Conservation (phyloP, 257 asterid genomes). For the Coffea eugenioides region DNA sequence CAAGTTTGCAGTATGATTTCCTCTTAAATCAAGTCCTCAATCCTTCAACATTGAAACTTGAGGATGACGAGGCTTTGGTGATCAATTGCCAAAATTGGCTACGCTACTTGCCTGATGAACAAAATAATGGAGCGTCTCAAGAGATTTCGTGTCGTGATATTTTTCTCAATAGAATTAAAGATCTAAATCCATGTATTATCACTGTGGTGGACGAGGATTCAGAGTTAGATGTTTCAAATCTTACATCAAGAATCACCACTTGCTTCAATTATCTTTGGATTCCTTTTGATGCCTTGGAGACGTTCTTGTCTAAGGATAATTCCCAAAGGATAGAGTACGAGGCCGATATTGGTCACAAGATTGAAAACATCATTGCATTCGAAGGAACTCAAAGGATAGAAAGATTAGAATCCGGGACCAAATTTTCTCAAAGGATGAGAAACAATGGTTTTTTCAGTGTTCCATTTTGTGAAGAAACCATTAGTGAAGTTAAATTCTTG, state of each 20-base stretch:
- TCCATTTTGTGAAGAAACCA: conserved; percentile 56
- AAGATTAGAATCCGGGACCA: conserved; percentile 46
- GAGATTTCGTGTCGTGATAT: conserved; percentile 36
- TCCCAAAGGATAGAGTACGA: conserved; percentile 58
- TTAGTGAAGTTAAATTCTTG: conserved; percentile 55
- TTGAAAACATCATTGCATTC: conserved; percentile 61
- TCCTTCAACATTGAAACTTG: conserved; percentile 30
- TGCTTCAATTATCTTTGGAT: conserved; percentile 81
- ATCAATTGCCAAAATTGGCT: conserved; percentile 77
- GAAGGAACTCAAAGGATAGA: conserved; percentile 62
- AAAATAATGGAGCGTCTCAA: neutral
- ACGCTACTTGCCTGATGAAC: conserved; percentile 49
- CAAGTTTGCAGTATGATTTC: conserved; percentile 26
- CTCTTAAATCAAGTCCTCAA: conserved; percentile 30
- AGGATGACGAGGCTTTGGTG: conserved; percentile 53
- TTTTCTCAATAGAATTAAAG: conserved; percentile 39
- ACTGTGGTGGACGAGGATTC: conserved; percentile 69
- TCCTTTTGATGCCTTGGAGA: conserved; percentile 73
- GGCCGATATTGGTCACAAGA: conserved; percentile 65
- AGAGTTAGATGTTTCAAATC: conserved; percentile 36
- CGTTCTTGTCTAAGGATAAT: conserved; percentile 71
- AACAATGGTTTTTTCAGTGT: conserved; percentile 40
- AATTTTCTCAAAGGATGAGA: conserved; percentile 50
- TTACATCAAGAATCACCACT: conserved; percentile 51
- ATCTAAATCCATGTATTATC: conserved; percentile 43